Evolutionary conservation across 805 yeast genomes (phyloP).

Genomic region (Yarrowia deformans): DNA sequence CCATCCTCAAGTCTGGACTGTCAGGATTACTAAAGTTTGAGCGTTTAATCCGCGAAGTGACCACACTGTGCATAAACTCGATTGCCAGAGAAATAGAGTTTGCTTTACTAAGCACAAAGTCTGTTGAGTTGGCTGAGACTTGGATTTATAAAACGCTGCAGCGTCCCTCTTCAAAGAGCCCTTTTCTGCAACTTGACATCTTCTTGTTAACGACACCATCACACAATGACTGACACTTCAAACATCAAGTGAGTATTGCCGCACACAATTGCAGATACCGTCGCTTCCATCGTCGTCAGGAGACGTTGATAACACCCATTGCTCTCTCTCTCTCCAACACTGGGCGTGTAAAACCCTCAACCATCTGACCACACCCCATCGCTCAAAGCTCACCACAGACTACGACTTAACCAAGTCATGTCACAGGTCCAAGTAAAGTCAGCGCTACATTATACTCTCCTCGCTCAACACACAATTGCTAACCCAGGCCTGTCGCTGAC

Average conservation of each 20-base stretch:
- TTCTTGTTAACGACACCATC: slow-evolving; percentile 37
- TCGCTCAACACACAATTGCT: slow-evolving; percentile 1
- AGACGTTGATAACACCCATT: too few species aligned
- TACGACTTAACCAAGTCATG: slow-evolving; percentile 33
- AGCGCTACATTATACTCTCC: background rate
- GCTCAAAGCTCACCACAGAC: slow-evolving; percentile 33
- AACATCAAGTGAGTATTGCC: slow-evolving; percentile 38
- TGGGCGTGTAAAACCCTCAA: slow-evolving; percentile 12
- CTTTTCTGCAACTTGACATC: slow-evolving; percentile 28
- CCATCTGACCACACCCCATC: background rate
- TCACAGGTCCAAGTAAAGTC: slow-evolving; percentile 31
- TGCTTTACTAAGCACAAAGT: slow-evolving; percentile 36
- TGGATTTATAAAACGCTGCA: slow-evolving; percentile 34
- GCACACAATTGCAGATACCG: slow-evolving; percentile 18
- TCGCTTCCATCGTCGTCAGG: background rate
- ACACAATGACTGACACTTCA: slow-evolving; percentile 38
- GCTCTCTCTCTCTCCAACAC: background rate
- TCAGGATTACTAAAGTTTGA: slow-evolving; percentile 34
- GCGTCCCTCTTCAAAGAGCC: slow-evolving; percentile 17
- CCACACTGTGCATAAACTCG: slow-evolving; percentile 35
- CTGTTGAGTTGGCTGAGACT: slow-evolving; percentile 33
- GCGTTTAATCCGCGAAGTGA: slow-evolving; percentile 36
- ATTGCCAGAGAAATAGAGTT: slow-evolving; percentile 28
- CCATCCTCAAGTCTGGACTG: slow-evolving; percentile 12
- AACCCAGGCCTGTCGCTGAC: slow-evolving; percentile 64